A percentile compares a stretch with the other conserved stretches of the same genome.
These are phyloP conservation scores for Beta lomatogona DNA, from an alignment of 179 eudicot species.

Conservation along the genomic window DNA sequence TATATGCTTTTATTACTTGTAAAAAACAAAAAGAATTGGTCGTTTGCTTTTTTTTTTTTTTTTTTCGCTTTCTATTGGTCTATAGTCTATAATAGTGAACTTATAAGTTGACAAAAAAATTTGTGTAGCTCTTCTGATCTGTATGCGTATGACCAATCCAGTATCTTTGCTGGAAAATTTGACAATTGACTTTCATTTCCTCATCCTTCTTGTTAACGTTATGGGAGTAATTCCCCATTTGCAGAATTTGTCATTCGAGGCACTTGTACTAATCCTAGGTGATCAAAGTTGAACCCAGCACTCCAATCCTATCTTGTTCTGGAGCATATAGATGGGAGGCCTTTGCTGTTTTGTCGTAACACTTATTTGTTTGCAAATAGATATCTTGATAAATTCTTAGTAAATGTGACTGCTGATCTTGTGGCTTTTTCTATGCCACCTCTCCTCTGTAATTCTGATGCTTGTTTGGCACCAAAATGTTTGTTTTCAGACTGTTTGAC, in stretches of 20 bases:
- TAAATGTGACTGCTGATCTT: neutral
- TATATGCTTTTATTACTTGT: neutral
- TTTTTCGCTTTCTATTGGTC: neutral
- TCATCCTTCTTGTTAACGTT: neutral
- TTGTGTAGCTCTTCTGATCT: neutral
- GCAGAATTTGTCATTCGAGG: neutral
- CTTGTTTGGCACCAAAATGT: conserved; percentile 13
- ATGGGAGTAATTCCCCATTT: neutral
- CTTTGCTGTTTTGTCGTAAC: neutral
- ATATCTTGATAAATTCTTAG: neutral
- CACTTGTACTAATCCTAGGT: neutral
- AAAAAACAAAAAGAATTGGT: neutral
- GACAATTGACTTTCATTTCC: neutral
- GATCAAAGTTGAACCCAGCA: neutral
- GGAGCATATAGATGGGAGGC: neutral
- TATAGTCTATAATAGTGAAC: neutral
- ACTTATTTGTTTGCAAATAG: neutral
- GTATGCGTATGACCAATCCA: neutral
- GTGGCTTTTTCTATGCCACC: neutral
- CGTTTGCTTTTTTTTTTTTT: too few relatives aligned
- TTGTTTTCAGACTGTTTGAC: conserved; percentile 74
- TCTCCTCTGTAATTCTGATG: neutral
- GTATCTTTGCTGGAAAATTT: neutral
- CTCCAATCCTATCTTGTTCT: neutral
- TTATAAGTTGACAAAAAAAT: neutral